Percentiles rank a stretch among this genome's conserved stretches.
Conservation (phyloP, 2,329 filamentous ascomycete species). For the Dactylella cylindrospora region DNA sequence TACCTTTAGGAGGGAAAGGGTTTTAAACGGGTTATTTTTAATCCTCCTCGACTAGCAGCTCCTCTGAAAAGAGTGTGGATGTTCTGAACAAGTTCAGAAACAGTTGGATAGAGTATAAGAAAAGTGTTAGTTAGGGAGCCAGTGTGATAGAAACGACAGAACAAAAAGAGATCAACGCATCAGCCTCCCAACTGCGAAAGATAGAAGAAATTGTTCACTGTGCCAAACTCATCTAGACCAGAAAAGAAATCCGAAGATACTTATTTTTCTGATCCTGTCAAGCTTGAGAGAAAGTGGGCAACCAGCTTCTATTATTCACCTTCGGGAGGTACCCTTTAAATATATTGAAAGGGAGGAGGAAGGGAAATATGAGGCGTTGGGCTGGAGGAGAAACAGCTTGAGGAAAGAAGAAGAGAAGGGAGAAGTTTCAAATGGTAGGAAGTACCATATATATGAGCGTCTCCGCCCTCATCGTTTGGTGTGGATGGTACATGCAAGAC, state of each 20-base stretch:
- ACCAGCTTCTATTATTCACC: constrained; percentile 34
- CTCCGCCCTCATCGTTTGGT: constrained; percentile 15
- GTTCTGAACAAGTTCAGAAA: constrained; percentile 45
- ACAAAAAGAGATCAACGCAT: constrained; percentile 39
- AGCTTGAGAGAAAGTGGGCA: constrained; percentile 21
- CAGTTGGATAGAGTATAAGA: constrained; percentile 40
- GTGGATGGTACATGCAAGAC: constrained; percentile 33
- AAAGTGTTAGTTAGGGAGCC: constrained; percentile 35
- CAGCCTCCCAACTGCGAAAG: constrained; percentile 41
- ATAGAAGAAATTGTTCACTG: constrained; percentile 21
- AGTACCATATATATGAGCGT: constrained; percentile 35
- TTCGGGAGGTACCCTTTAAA: constrained; percentile 42
- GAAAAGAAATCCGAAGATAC: constrained; percentile 34
- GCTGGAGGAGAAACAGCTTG: constrained; percentile 45
- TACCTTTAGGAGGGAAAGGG: constrained; percentile 11
- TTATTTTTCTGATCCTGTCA: constrained; percentile 14
- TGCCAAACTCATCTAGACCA: constrained; percentile 36
- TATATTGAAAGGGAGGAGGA: constrained; percentile 44
- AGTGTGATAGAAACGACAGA: constrained; percentile 17
- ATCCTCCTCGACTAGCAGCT: constrained; percentile 19
- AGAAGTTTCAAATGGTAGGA: constrained; percentile 32
- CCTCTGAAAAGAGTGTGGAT: constrained; percentile 43
- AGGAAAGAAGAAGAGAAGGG: constrained; percentile 38
- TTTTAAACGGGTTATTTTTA: background rate
- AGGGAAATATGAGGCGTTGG: constrained; percentile 41